Percentiles rank a stretch among this genome's conserved stretches.
Evolutionary conservation across 805 yeast species (phyloP).

Genomic region (Teunomyces aglyptinius): DNA sequence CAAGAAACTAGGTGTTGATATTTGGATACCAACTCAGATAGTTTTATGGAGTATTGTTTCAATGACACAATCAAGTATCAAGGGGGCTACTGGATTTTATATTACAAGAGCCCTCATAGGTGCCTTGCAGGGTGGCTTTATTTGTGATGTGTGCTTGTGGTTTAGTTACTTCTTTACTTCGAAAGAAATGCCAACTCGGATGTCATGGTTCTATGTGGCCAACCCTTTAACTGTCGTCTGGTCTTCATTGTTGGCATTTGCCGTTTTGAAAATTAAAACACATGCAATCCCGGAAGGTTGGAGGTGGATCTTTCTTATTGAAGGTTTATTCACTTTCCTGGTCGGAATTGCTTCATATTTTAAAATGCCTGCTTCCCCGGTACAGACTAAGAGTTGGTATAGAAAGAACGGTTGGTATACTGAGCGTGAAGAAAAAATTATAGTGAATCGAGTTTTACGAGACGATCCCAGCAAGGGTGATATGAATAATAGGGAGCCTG

Average conservation of each 20-base stretch:
- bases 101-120: constrained; percentile 24
- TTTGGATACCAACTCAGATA: constrained; percentile 25
- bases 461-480: constrained; percentile 65
- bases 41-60: constrained; percentile 24
- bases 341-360: constrained; percentile 49
- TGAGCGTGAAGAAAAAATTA: constrained; percentile 54
- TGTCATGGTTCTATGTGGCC: constrained; percentile 61
- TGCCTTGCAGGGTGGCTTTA: constrained; percentile 31
- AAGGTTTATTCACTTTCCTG: constrained; percentile 54
- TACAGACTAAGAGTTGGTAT: constrained; percentile 48
- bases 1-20: constrained; percentile 24
- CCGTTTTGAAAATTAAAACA: constrained; percentile 51
- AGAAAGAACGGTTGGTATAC: constrained; percentile 50
- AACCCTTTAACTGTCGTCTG: constrained; percentile 47
- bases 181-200: constrained; percentile 55
- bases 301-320: constrained; percentile 66
- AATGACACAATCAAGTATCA: constrained; percentile 18
- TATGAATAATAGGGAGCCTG: constrained; percentile 60
- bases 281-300: constrained; percentile 49
- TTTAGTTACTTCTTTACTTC: constrained; percentile 64
- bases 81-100: constrained; percentile 16
- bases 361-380: constrained; percentile 31
- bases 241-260: constrained; percentile 50
- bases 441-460: constrained; percentile 56
- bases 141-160: constrained; percentile 63